Evolutionary conservation across 164 flowering plant species (phyloP), one percentile per base, ranked within the genome.

Genomic region (Aristolochia californica): DNA sequence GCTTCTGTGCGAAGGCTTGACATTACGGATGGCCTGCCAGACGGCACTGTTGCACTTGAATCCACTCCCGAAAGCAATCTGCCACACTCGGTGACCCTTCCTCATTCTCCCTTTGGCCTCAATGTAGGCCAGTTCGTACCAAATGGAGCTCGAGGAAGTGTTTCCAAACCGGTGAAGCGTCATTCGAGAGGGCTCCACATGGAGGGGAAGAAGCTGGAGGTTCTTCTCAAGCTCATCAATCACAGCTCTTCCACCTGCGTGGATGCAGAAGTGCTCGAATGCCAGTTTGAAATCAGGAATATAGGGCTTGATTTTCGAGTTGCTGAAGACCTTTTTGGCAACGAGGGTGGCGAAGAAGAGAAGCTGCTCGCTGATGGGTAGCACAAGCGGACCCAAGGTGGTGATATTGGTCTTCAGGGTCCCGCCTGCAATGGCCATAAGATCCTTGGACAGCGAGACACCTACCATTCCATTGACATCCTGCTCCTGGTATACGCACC

Each of bases 11-110:
- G 76, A 70, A 5, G 69, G 62, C 58, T 68, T 59, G 25, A 72
- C 72, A 38, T 65, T 57, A 51, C 60, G 48, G 11, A 70, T 67
- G 3, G 76, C 76, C 69, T 58, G 49, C 79, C 79, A 75, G 8
- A 72, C 76, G 3, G 79, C 79, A 56, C 79, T 76, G 63, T 76
- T 76, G 53, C 79, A 72, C 44, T 74, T 74, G 49, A 74, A 74
- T 13, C 74, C 77, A 27, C 74, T 70, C 18, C 77, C 77, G 25
- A 70, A 72, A 0, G 79, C 74, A 55, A 77, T 72, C 65, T 77
- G 78, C 80, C 78, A 77, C 23, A 74, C 66, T 11, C 74, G 62
- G 22, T 77, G 28, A 17, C 78, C 74, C 57, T 56, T 77, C n/a
- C 53, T 54, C 64, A 76, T 60, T 58, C 80, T 68, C 48, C 75